Base-by-base conservation (phyloP, 2,329 filamentous ascomycete species). In the Trichoderma lentiforme region DNA sequence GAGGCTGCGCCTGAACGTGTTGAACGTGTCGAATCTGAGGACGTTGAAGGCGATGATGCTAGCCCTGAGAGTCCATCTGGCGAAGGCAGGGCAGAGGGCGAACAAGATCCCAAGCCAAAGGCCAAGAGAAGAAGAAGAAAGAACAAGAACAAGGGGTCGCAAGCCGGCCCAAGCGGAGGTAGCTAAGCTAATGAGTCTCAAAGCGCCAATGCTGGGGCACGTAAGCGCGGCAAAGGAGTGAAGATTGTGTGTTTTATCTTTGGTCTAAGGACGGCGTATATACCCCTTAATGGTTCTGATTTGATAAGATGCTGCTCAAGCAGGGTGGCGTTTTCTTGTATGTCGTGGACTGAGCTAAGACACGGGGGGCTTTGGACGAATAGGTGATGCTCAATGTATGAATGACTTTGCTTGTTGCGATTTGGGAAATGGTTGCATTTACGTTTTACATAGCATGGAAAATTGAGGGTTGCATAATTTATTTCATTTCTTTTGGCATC, bases 111-210 rank as follows among this genome's bases (percentile, higher is more conserved):
- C 77, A 70, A 68, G 34, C 18, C 61, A 11, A 47, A 64, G 43
- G 57, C 57, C 28, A 71, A 71, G 60, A 72, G 77, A 72, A 64
- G 58, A 36, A 66, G 62, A 62, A 73, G 70, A 34, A 73, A 68
- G 72, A 79, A 78, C 6, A 69, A 70, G 21, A 36, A 53, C 43
- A 73, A 73, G 60, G 43, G 60, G 26, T 43, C 70, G 2, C 72
- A 73, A 57, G 72, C 61, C 34, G 70, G 70, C 21, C 65, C 72
- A 6, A 73, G 72, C 39, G 60, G 70, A 11, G 70, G 72, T 26
- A 70, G 69, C 60, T 70, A 67, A 51, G 39, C 60, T 34, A 34
- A 60, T n/a, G 18, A 60, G 2, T 4, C 51, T 67, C n/a, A 3
- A 26, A 3, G 4, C n/a, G 63, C 47, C 34, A 24, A 14, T 32